These are phyloP conservation scores for Trifolium fragiferum DNA, from an alignment of 306 rosid species.

Conservation along the genomic window DNA sequence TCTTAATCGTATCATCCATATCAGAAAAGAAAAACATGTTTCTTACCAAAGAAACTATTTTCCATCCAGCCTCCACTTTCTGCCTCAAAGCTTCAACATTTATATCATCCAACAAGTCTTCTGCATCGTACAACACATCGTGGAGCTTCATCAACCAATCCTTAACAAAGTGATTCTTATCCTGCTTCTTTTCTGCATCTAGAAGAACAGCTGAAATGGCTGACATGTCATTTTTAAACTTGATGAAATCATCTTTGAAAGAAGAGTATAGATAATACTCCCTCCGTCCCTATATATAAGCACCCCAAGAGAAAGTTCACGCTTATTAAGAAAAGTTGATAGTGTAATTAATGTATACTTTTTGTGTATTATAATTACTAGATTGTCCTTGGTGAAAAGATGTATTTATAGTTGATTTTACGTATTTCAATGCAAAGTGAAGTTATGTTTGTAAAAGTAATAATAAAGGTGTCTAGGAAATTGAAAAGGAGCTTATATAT, in stretches of 20 bases:
- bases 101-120: constrained; percentile 46
- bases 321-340: no score
- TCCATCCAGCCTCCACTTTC: constrained; percentile 5
- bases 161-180: constrained; percentile 10
- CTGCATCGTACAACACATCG: constrained; percentile 32
- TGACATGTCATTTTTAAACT: background rate
- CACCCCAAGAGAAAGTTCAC: no score
- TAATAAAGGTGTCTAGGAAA: no score
- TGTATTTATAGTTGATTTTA: no score
- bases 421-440: no score
- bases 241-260: constrained; percentile 26
- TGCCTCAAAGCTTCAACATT: constrained; percentile 30
- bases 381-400: no score
- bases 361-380: no score
- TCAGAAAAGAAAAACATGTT: constrained; percentile 24
- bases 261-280: constrained; percentile 6
- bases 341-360: no score
- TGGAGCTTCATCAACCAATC: constrained; percentile 42
- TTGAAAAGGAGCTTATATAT: no score
- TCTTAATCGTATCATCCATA: constrained; percentile 31
- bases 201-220: constrained; percentile 30
- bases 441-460: no score
- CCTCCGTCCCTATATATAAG: no score
- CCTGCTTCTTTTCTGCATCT: constrained; percentile 39
- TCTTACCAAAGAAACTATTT: constrained; percentile 16